phyloP scores from a whole-genome alignment of 2,329 filamentous ascomycete genomes.

The Nothopassalora personata region DNA sequence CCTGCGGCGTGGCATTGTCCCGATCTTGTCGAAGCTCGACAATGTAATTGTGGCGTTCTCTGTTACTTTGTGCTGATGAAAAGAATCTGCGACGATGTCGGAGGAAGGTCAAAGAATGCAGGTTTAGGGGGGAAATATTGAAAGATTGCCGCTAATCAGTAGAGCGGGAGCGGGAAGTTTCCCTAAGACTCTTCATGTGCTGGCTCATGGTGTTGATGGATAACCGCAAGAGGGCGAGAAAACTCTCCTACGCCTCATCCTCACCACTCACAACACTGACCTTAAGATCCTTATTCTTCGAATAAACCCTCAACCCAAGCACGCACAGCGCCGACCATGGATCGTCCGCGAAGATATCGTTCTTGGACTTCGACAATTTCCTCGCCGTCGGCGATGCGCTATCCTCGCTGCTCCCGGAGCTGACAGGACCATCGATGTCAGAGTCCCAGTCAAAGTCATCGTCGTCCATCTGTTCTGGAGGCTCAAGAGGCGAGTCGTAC shows the following conservation, averaged over 20 bases:
- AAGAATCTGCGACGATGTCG: too few relatives aligned
- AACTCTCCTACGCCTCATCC: slow-evolving; percentile 23
- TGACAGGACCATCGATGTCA: slow-evolving; percentile 27
- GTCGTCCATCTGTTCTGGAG: slow-evolving; percentile 25
- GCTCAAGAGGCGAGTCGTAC: slow-evolving; percentile 19
- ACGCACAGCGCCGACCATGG: slow-evolving; percentile 60
- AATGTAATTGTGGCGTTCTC: too few relatives aligned
- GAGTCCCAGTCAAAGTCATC: slow-evolving; percentile 32
- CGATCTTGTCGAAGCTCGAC: too few relatives aligned
- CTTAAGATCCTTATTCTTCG: slow-evolving; percentile 45
- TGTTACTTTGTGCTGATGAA: too few relatives aligned
- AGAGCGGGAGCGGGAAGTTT: too few relatives aligned
- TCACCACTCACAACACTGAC: slow-evolving; percentile 49
- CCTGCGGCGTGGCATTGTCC: too few relatives aligned
- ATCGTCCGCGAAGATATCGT: slow-evolving; percentile 44
- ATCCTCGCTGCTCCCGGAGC: slow-evolving; percentile 4
- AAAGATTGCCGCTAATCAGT: too few relatives aligned
- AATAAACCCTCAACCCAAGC: slow-evolving; percentile 55
- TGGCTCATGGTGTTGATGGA: too few relatives aligned
- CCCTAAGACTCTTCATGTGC: too few relatives aligned
- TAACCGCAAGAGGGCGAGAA: too few relatives aligned
- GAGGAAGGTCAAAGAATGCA: too few relatives aligned
- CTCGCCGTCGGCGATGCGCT: slow-evolving; percentile 2
- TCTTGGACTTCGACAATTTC: slow-evolving; percentile 18
- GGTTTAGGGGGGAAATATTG: too few relatives aligned